A percentile compares a stretch with the other conserved stretches of the same genome.
These are phyloP conservation scores for Eutrema yunnanense DNA, from an alignment of 345 rosid genomes.

Conservation along the genomic window DNA sequence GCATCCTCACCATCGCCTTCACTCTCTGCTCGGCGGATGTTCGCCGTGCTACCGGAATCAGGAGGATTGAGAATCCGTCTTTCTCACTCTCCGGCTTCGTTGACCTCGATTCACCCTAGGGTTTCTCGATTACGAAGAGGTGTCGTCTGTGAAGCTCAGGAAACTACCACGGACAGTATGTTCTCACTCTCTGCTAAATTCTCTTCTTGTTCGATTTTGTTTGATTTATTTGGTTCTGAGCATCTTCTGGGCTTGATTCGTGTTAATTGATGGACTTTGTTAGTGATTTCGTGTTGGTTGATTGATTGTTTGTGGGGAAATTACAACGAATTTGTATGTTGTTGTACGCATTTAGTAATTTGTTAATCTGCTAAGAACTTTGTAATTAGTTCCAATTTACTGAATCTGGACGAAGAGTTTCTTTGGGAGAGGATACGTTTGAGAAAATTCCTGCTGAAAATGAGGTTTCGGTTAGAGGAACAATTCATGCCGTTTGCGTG, in stretches of 20 bases:
- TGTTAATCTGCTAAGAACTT: neutral
- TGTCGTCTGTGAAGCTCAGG: constrained; percentile 55
- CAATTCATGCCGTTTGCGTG: constrained; percentile 8
- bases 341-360: neutral
- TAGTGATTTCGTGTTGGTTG: neutral
- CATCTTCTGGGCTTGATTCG: neutral
- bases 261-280: neutral
- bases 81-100: constrained; percentile 26
- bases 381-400: neutral
- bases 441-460: constrained; percentile 12
- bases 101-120: constrained; percentile 29
- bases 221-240: neutral
- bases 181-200: constrained; percentile 9
- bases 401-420: constrained; percentile 16
- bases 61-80: constrained; percentile 42
- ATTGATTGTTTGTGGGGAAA: neutral
- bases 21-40: constrained; percentile 15
- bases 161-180: constrained; percentile 35
- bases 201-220: neutral
- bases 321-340: neutral
- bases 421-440: neutral
- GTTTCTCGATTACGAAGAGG: constrained; percentile 30
- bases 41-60: constrained; percentile 36
- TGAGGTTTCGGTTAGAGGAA: constrained; percentile 20
- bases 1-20: constrained; percentile 16